phyloP scores from a whole-genome alignment of 2,329 filamentous ascomycete genomes.

The Cryphonectria parasitica region DNA sequence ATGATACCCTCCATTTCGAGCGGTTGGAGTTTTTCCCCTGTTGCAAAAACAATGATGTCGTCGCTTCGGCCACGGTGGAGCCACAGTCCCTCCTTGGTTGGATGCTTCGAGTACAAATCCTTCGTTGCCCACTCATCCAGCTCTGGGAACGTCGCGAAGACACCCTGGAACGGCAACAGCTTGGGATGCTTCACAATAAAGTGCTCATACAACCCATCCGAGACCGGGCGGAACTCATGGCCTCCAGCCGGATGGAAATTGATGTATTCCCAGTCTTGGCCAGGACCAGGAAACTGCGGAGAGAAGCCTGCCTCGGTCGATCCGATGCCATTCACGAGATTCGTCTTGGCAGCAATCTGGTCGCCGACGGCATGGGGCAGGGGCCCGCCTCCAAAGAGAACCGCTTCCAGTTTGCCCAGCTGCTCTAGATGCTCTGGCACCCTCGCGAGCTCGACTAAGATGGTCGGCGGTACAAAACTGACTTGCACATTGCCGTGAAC shows the following conservation, averaged over 20 bases:
- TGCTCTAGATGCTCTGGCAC: slow-evolving; percentile 16
- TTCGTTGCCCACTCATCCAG: slow-evolving; percentile 40
- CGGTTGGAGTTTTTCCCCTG: slow-evolving; percentile 23
- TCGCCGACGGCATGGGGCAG: slow-evolving; percentile 35
- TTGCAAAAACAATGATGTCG: slow-evolving; percentile 24
- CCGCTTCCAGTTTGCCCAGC: slow-evolving; percentile 25
- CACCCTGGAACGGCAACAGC: slow-evolving; percentile 31
- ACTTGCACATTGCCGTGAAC: slow-evolving; percentile 14
- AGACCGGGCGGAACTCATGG: slow-evolving; percentile 15
- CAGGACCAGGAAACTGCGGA: slow-evolving; percentile 30
- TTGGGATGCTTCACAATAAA: slow-evolving; percentile 32
- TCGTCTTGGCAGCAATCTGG: slow-evolving; percentile 32
- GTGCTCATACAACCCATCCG: slow-evolving; percentile 36
- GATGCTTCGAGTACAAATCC: slow-evolving; percentile 39
- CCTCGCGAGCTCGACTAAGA: slow-evolving; percentile 31
- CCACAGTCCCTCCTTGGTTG: slow-evolving; percentile 33
- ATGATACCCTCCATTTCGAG: slow-evolving; percentile 25
- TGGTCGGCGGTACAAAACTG: slow-evolving; percentile 25
- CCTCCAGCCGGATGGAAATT: slow-evolving; percentile 32
- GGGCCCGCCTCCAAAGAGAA: slow-evolving; percentile 35
- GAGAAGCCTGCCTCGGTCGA: slow-evolving; percentile 35
- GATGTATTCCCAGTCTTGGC: slow-evolving; percentile 37
- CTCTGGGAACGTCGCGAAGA: slow-evolving; percentile 37
- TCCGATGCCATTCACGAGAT: slow-evolving; percentile 33
- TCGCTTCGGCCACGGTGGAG: slow-evolving; percentile 37